Base-by-base conservation (phyloP, 2,329 filamentous ascomycete genomes). In the Claviceps digitariae region DNA sequence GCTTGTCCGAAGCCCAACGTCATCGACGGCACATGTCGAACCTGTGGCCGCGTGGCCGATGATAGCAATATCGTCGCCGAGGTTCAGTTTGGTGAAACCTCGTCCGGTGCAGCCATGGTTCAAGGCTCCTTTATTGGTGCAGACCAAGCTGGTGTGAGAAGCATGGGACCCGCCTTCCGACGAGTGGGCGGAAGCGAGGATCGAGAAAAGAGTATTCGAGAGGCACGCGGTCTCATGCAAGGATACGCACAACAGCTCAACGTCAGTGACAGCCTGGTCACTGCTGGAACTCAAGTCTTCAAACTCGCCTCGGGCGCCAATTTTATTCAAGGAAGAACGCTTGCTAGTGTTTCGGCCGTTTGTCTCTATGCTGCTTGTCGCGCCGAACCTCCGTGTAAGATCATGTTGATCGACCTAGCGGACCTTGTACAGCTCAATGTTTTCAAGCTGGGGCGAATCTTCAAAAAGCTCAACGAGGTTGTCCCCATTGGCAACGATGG, bases 341-440 rank as follows among this genome's bases (percentile, higher is more conserved):
- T 90, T 49, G 82, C 86, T 57, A 88, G 86, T 52, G 90, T 97
- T 10, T 86, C 87, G 29, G 89, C 89, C n/a, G 87, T 94, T 29
- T 91, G 87, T 64, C 76, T 98, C 31, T 98, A 97, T 61, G 85
- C 88, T 53, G 89, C 89, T 15, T 95, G 89, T 64, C 83, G 93
- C 56, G 81, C 85, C 52, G 82, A 87, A 57, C 80, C 81, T 45
- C 83, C 84, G 25, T 95, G 93, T 64, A 86, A 84, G 44, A 77
- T 93, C 59, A 90, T 98, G 85, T 77, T 98, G 45, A 97, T 98
- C 66, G 93, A 98, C 66, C 82, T 98, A 64, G 88, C 93, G 13
- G 93, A 98, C 65, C 77, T 91, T 56, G 72, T 76, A 53, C 78
- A 79, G 72, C 81, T 93, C 64, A 95, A 96, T 60, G 91, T 98